A percentile compares a stretch with the other conserved stretches of the same genome.
Conservation (phyloP, 202 grass and related monocot genomes). For the Setaria viridis region DNA sequence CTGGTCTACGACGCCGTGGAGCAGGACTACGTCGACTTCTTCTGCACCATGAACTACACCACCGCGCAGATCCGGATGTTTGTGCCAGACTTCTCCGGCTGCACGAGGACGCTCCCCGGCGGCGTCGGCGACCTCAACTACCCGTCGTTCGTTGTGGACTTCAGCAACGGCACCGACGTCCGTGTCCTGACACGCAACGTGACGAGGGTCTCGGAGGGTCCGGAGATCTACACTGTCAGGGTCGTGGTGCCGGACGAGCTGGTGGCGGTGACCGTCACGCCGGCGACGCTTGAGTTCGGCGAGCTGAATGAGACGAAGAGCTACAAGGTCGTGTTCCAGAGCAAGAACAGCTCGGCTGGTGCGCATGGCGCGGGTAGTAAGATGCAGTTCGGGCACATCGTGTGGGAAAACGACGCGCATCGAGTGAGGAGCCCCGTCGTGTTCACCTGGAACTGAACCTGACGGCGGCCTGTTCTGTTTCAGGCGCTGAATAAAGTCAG, state of each 20-base stretch:
- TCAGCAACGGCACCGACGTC: slow-evolving; percentile 20
- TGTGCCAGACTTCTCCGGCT: slow-evolving; percentile 26
- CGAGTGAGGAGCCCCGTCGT: neutral
- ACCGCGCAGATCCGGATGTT: slow-evolving; percentile 42
- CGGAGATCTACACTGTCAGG: slow-evolving; percentile 45
- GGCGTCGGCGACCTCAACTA: slow-evolving; percentile 54
- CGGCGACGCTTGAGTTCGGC: slow-evolving; percentile 48
- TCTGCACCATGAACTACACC: slow-evolving; percentile 61
- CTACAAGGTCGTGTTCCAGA: slow-evolving; percentile 62
- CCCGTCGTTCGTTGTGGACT: slow-evolving; percentile 58
- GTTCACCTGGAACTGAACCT: no score
- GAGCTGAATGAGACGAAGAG: slow-evolving; percentile 41
- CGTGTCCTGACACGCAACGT: slow-evolving; percentile 27
- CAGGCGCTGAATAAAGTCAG: no score
- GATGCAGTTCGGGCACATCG: neutral
- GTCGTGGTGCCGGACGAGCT: slow-evolving; percentile 37
- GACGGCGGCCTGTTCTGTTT: no score
- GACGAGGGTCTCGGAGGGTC: slow-evolving; percentile 44
- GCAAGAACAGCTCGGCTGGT: neutral
- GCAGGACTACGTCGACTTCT: slow-evolving; percentile 50
- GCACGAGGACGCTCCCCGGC: slow-evolving; percentile 32
- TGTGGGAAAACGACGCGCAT: slow-evolving; percentile 26
- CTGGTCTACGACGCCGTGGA: slow-evolving; percentile 55
- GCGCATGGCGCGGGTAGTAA: no score
- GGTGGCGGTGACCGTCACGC: slow-evolving; percentile 53